Conservation (phyloP, 2,329 filamentous ascomycete species). For the Domatiomyces catenatus region DNA sequence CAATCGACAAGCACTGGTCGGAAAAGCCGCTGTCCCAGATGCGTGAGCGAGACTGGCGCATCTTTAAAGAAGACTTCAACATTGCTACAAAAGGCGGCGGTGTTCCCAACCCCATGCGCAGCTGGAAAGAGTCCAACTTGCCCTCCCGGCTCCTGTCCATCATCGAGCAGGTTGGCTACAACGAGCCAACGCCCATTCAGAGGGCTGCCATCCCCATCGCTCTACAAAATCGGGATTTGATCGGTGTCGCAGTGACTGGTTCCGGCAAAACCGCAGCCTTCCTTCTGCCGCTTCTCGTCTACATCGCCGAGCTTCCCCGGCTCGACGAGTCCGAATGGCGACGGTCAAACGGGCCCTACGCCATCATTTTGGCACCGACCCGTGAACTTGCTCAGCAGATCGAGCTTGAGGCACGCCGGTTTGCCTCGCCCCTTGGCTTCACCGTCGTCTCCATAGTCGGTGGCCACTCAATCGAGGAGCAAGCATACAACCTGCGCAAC, state of each 20-base stretch:
- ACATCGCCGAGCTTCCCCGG: slow-evolving; percentile 79
- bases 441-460: slow-evolving; percentile 95
- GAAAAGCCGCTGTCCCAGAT: slow-evolving; percentile 86
- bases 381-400: slow-evolving; percentile 97
- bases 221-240: slow-evolving; percentile 81
- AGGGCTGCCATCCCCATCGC: slow-evolving; percentile 91
- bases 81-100: slow-evolving; percentile 84
- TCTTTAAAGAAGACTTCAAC: slow-evolving; percentile 98
- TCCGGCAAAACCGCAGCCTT: slow-evolving; percentile 98
- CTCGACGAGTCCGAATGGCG: slow-evolving; percentile 67
- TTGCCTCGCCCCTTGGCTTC: slow-evolving; percentile 78
- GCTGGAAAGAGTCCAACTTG: slow-evolving; percentile 71
- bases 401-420: slow-evolving; percentile 83
- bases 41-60: slow-evolving; percentile 96
- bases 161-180: slow-evolving; percentile 72
- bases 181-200: slow-evolving; percentile 81
- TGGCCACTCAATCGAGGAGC: slow-evolving; percentile 87
- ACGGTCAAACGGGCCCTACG: slow-evolving; percentile 90
- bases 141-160: slow-evolving; percentile 66
- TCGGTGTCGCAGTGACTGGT: slow-evolving; percentile 93
- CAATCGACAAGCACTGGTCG: slow-evolving; percentile 85
- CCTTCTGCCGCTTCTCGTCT: slow-evolving; percentile 76
- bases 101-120: slow-evolving; percentile 92
- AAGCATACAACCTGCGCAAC: slow-evolving; percentile 75
- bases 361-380: slow-evolving; percentile 90